phyloP scores from a whole-genome alignment of 495 filamentous ascomycete genomes.

The Ramalina intermedia region DNA sequence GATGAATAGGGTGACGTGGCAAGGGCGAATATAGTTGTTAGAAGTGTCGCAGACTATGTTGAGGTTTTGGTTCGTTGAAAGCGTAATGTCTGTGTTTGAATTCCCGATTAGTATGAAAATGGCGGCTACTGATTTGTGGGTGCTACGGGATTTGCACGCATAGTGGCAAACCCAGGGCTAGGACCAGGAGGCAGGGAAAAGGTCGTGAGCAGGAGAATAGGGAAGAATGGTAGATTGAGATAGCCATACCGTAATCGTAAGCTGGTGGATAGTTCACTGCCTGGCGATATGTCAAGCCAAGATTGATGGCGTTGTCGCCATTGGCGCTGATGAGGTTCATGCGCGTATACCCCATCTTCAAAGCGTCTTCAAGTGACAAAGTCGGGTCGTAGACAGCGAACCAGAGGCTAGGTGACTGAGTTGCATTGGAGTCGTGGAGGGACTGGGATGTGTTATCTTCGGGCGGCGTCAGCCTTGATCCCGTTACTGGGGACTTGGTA shows the following conservation, averaged over 20 bases:
- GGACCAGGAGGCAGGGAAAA: no score
- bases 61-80: neutral
- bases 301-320: neutral
- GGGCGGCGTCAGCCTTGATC: neutral
- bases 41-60: neutral
- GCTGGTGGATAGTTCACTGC: neutral
- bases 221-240: no score
- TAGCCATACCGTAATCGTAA: neutral
- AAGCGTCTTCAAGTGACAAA: neutral
- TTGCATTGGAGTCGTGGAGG: no score
- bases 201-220: no score
- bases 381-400: neutral
- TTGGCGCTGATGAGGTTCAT: conserved; percentile 2
- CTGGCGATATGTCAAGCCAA: conserved; percentile 1
- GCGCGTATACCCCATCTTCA: neutral
- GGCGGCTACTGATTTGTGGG: no score
- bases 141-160: no score
- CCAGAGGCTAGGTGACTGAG: neutral
- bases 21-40: neutral
- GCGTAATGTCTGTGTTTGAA: neutral
- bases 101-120: no score
- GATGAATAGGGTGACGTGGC: neutral
- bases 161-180: no score
- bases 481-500: neutral
- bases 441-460: neutral